phyloP scores from a whole-genome alignment of 2,329 filamentous ascomycete genomes.

The Tolypocladium tropicale region DNA sequence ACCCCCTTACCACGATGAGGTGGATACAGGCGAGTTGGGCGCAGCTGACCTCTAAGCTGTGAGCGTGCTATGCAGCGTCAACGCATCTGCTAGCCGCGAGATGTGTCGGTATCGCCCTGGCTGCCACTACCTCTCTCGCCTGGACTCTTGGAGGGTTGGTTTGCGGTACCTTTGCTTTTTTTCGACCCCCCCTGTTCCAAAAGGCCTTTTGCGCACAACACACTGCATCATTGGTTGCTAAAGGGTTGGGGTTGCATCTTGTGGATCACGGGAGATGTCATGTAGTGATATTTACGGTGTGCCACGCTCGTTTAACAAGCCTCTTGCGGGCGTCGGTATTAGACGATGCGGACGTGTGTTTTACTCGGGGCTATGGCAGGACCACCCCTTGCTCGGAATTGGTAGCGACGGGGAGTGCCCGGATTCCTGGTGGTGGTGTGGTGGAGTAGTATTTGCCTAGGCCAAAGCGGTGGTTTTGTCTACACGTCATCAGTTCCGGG shows the following conservation, averaged over 20 bases:
- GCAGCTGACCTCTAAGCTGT: not conserved
- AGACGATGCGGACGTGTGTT: not conserved
- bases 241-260: not conserved
- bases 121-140: slow-evolving; percentile 1
- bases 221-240: not conserved
- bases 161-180: slow-evolving; percentile 1
- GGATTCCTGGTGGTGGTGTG: not conserved
- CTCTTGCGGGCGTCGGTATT: not conserved
- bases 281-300: not conserved
- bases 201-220: not conserved
- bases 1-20: not conserved
- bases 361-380: not conserved
- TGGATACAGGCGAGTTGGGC: not conserved
- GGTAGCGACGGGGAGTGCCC: not conserved
- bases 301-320: not conserved
- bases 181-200: not conserved
- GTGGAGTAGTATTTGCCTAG: not conserved
- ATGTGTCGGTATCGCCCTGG: slow-evolving; percentile 1
- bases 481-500: not conserved
- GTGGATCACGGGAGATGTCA: not conserved
- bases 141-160: not conserved
- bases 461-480: not conserved
- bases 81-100: not conserved
- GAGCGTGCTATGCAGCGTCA: not conserved
- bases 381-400: not conserved